phyloP scores from a whole-genome alignment of 805 yeast genomes.

The Yamadazyma ubonensis region DNA sequence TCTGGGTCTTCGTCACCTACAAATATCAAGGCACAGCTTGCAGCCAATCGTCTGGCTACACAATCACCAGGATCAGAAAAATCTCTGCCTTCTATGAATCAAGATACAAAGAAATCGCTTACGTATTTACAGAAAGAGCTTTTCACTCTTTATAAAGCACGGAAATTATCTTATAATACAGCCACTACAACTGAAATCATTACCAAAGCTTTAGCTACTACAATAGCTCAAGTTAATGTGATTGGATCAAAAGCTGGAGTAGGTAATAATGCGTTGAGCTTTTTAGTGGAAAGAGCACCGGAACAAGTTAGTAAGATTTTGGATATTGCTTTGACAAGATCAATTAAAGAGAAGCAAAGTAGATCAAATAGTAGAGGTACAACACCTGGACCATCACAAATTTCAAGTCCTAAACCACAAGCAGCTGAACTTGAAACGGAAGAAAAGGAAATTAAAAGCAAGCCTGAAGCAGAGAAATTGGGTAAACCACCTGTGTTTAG shows the following conservation, averaged over 20 bases:
- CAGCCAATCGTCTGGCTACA: slow-evolving; percentile 38
- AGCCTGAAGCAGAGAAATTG: slow-evolving; percentile 13
- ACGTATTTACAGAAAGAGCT: slow-evolving; percentile 84
- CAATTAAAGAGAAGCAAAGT: slow-evolving; percentile 52
- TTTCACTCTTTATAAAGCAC: slow-evolving; percentile 72
- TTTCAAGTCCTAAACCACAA: slow-evolving; percentile 14
- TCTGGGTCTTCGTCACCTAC: slow-evolving; percentile 11
- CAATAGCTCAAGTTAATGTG: slow-evolving; percentile 84
- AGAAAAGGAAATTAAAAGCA: background rate
- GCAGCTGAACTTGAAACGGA: slow-evolving; percentile 9
- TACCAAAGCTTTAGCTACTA: slow-evolving; percentile 90
- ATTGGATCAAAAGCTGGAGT: slow-evolving; percentile 85
- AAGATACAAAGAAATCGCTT: slow-evolving; percentile 70
- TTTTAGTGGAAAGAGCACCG: slow-evolving; percentile 77
- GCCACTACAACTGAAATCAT: slow-evolving; percentile 80
- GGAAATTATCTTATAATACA: slow-evolving; percentile 68
- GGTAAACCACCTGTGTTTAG: slow-evolving; percentile 25
- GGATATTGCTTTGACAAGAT: slow-evolving; percentile 78
- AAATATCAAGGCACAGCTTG: slow-evolving; percentile 45
- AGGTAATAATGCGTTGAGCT: slow-evolving; percentile 73
- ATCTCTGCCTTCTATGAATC: slow-evolving; percentile 46
- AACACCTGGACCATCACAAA: slow-evolving; percentile 22
- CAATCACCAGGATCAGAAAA: too few relatives aligned
- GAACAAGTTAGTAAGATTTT: slow-evolving; percentile 75
- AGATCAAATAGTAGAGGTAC: slow-evolving; percentile 19